A percentile compares a stretch with the other conserved stretches of the same genome.
phyloP scores from a whole-genome alignment of 805 yeast genomes.

The Yueomyces sinensis region DNA sequence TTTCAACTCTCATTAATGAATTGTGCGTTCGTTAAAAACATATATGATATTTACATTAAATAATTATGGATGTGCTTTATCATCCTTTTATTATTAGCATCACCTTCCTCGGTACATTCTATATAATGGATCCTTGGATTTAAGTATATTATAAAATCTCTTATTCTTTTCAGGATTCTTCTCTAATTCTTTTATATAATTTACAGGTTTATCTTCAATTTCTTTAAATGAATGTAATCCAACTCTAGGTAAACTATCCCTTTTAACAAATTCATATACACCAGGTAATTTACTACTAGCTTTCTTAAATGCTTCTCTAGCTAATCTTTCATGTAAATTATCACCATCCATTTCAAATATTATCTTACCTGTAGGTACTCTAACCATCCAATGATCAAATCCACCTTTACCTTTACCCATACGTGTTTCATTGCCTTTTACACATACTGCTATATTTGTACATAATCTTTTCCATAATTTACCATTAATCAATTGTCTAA shows the following conservation, averaged over 20 bases:
- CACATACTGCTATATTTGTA: constrained; percentile 81
- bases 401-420: constrained; percentile 99
- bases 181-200: constrained; percentile 42
- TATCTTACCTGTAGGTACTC: constrained; percentile 92
- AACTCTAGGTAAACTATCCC: constrained; percentile 52
- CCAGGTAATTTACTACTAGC: constrained; percentile 93
- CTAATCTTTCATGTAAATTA: constrained; percentile 74
- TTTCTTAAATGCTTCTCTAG: constrained; percentile 78
- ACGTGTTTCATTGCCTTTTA: constrained; percentile 97
- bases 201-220: constrained; percentile 26
- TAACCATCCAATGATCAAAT: constrained; percentile 91
- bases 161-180: constrained; percentile 57
- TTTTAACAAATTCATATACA: constrained; percentile 67
- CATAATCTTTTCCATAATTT: constrained; percentile 66
- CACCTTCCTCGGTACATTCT: constrained; percentile 51
- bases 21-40: too few relatives aligned
- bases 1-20: too few relatives aligned
- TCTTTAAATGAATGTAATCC: constrained; percentile 47
- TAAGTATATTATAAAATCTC: constrained; percentile 42
- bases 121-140: constrained; percentile 38
- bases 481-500: constrained; percentile 56
- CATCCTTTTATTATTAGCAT: too few relatives aligned
- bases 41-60: too few relatives aligned
- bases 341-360: constrained; percentile 72
- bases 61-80: too few relatives aligned